These are phyloP conservation scores for Colletotrichum endophyticum DNA, from an alignment of 2,329 filamentous ascomycete genomes.

Conservation along the genomic window DNA sequence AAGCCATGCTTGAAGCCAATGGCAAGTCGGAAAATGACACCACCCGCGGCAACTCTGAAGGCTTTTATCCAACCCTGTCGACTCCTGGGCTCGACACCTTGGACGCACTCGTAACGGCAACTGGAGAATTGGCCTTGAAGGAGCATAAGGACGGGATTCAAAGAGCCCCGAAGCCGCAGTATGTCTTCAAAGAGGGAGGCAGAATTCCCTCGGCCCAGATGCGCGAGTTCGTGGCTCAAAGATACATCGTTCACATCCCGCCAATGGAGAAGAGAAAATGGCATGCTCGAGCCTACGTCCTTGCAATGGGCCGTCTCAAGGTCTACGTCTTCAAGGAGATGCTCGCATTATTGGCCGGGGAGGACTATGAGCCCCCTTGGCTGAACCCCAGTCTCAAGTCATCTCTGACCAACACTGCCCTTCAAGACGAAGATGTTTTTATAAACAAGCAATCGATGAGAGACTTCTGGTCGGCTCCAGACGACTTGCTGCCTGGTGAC, in stretches of 20 bases:
- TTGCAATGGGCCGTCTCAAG: conserved; percentile 39
- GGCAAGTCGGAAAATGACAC: neutral
- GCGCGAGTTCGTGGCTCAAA: conserved; percentile 41
- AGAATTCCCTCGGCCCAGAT: conserved; percentile 41
- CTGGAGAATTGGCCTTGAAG: conserved; percentile 24
- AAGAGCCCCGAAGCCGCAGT: conserved; percentile 18
- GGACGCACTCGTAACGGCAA: conserved; percentile 34
- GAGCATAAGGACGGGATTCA: neutral
- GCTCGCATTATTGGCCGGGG: conserved; percentile 36
- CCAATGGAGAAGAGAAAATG: conserved; percentile 37
- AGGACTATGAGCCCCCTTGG: conserved; percentile 42
- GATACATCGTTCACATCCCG: conserved; percentile 37
- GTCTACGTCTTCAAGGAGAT: conserved; percentile 42
- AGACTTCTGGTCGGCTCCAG: conserved; percentile 33
- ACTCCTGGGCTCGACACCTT: conserved; percentile 31
- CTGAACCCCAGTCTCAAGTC: conserved; percentile 35
- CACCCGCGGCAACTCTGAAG: neutral
- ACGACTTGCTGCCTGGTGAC: conserved; percentile 31
- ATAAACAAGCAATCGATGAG: conserved; percentile 36
- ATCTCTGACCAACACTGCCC: conserved; percentile 40
- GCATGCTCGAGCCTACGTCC: conserved; percentile 40
- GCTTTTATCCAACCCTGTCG: conserved; percentile 26
- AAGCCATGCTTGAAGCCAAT: neutral
- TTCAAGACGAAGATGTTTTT: conserved; percentile 39
- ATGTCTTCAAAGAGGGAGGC: conserved; percentile 33